These are phyloP conservation scores for Leccinum fibrillosum DNA, from an alignment of 768 basidiomycete species.

Conservation along the genomic window DNA sequence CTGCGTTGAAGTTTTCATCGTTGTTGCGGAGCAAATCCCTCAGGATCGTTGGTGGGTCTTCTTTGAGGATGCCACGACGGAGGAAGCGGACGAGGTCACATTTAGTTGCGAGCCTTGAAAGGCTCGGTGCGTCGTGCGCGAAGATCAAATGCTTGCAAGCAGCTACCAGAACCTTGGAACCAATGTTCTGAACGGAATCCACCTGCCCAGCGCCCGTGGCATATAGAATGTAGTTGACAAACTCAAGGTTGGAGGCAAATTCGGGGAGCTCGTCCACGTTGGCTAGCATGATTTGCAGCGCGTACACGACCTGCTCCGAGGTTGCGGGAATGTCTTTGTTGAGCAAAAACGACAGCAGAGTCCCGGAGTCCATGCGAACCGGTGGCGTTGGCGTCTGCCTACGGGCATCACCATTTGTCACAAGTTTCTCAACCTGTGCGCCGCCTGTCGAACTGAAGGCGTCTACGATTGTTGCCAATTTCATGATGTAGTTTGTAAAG, in stretches of 20 bases:
- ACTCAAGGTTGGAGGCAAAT: not conserved
- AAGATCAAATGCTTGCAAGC: not conserved
- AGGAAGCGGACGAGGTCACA: constrained; percentile 3
- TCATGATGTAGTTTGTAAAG: constrained; percentile 1
- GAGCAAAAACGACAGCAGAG: not conserved
- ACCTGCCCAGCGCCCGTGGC: constrained; percentile 1
- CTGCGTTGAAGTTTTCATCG: not conserved
- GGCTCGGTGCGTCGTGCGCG: not conserved
- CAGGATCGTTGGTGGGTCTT: constrained; percentile 7
- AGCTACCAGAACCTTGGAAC: not conserved
- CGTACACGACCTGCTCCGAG: not conserved
- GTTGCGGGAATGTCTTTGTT: not conserved
- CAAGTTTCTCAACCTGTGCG: not conserved
- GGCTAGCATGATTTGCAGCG: constrained; percentile 1
- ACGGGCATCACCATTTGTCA: not conserved
- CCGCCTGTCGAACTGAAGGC: not conserved
- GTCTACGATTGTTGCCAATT: not conserved
- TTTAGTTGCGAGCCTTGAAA: not conserved
- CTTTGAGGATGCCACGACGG: not conserved
- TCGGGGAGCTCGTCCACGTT: not conserved
- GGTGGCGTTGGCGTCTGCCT: not conserved
- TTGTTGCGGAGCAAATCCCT: not conserved
- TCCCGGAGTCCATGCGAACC: not conserved
- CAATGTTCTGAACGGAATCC: constrained; percentile 1
- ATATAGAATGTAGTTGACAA: constrained; percentile 3